Evolutionary conservation across 108 stramenopile species (phyloP).

Genomic region (Pseudonitzschia pungens): DNA sequence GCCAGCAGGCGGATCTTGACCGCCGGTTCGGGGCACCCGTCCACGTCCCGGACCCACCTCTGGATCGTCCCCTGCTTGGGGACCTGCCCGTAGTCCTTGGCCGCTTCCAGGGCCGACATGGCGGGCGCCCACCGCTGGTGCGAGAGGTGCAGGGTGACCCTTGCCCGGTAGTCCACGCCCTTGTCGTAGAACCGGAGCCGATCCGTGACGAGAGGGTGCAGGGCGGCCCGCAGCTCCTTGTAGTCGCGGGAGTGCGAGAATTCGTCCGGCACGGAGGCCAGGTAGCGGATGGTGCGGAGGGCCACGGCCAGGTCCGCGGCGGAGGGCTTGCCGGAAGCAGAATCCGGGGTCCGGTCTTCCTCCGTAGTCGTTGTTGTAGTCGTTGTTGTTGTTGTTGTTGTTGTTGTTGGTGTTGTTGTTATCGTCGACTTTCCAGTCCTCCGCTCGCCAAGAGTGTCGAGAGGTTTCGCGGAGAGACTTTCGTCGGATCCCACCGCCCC

Average conservation of each 20-base stretch:
- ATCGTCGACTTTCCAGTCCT: too few relatives aligned
- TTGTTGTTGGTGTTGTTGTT: too few relatives aligned
- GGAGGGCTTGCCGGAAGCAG: neutral
- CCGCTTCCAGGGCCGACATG: conserved; percentile 24
- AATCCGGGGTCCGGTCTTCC: too few relatives aligned
- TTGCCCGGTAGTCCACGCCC: conserved; percentile 24
- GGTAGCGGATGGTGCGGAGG: neutral
- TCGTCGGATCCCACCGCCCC: neutral
- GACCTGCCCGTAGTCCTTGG: conserved; percentile 25
- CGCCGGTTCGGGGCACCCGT: neutral
- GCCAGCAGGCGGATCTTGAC: neutral
- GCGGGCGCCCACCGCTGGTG: conserved; percentile 28
- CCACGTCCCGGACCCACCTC: conserved; percentile 47
- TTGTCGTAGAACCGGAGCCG: conserved; percentile 14
- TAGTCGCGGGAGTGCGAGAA: conserved; percentile 12
- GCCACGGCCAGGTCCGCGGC: neutral
- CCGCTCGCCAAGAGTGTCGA: neutral
- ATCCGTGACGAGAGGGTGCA: conserved; percentile 32
- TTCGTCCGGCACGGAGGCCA: neutral
- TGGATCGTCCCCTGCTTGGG: conserved; percentile 48
- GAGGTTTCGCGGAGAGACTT: neutral
- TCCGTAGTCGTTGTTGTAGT: too few relatives aligned
- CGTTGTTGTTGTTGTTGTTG: too few relatives aligned
- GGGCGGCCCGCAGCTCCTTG: conserved; percentile 32
- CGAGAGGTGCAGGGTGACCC: conserved; percentile 20